phyloP scores from a whole-genome alignment of 129 eudicot species.

The Artemisia tridentata region DNA sequence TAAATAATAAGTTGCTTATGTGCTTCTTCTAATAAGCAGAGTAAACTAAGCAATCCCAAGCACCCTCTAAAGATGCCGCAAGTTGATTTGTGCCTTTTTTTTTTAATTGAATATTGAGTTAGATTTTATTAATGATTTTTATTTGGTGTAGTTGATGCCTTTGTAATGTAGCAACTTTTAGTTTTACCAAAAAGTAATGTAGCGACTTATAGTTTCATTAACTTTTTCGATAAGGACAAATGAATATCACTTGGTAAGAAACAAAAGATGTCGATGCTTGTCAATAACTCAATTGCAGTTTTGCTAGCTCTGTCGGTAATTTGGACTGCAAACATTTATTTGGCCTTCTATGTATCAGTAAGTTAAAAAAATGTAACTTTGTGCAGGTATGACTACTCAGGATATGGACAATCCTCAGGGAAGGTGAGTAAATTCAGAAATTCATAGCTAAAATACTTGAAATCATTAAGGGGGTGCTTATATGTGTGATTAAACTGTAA shows the following conservation, averaged over 20 bases:
- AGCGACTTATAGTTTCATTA: background rate
- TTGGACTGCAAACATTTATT: slow-evolving; percentile 4
- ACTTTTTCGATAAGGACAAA: background rate
- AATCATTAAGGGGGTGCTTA: slow-evolving; percentile 6
- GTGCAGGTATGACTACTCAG: slow-evolving; percentile 90
- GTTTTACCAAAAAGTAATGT: background rate
- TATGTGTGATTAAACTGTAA: slow-evolving; percentile 1
- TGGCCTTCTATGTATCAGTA: background rate
- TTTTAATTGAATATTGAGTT: background rate
- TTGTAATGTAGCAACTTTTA: slow-evolving; percentile 1
- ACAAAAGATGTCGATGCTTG: background rate
- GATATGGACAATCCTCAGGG: slow-evolving; percentile 91
- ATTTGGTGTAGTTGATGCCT: background rate
- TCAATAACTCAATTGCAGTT: background rate
- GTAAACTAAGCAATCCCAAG: too few relatives aligned
- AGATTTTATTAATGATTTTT: background rate
- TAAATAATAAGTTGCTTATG: too few relatives aligned
- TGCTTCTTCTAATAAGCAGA: too few relatives aligned
- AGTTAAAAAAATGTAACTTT: slow-evolving; percentile 21
- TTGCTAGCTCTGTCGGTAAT: background rate
- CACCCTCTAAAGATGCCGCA: too few relatives aligned
- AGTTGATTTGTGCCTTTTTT: too few relatives aligned
- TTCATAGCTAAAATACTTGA: slow-evolving; percentile 15
- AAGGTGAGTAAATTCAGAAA: slow-evolving; percentile 47
- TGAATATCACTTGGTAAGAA: slow-evolving; percentile 3